Evolutionary conservation across 495 filamentous ascomycete genomes (phyloP).

Genomic region (Hypoxylon fuscum): DNA sequence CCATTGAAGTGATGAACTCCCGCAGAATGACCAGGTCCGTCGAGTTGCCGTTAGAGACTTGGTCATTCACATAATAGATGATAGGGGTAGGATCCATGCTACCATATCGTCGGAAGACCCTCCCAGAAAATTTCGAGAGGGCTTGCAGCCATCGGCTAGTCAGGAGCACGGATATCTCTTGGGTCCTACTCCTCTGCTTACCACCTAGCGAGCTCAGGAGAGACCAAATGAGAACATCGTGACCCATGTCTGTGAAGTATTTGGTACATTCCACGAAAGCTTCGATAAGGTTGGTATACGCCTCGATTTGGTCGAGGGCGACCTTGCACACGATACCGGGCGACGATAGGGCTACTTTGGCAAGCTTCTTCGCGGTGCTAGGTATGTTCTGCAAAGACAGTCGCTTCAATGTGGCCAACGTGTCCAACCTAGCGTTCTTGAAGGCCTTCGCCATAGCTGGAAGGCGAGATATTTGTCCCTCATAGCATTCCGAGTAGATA

Average conservation of each 20-base stretch:
- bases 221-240: conserved; percentile 91
- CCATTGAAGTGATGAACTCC: conserved; percentile 89
- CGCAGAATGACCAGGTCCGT: conserved; percentile 89
- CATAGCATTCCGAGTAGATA: conserved; percentile 94
- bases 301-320: conserved; percentile 85
- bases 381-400: conserved; percentile 85
- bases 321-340: conserved; percentile 92
- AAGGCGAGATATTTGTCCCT: conserved; percentile 74
- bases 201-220: conserved; percentile 82
- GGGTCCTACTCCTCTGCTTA: conserved; percentile 77
- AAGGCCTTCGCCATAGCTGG: conserved; percentile 84
- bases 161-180: conserved; percentile 79
- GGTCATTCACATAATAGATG: conserved; percentile 85
- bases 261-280: conserved; percentile 91
- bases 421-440: conserved; percentile 76
- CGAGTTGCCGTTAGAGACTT: conserved; percentile 80
- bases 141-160: conserved; percentile 91
- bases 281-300: conserved; percentile 91
- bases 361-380: conserved; percentile 82
- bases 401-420: conserved; percentile 82
- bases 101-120: conserved; percentile 81
- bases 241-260: conserved; percentile 91
- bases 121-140: conserved; percentile 83
- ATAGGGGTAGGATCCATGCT: conserved; percentile 87
- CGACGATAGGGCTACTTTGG: conserved; percentile 85